Base-by-base conservation (phyloP, 768 basidiomycete genomes). In the Tylopilus sp. region DNA sequence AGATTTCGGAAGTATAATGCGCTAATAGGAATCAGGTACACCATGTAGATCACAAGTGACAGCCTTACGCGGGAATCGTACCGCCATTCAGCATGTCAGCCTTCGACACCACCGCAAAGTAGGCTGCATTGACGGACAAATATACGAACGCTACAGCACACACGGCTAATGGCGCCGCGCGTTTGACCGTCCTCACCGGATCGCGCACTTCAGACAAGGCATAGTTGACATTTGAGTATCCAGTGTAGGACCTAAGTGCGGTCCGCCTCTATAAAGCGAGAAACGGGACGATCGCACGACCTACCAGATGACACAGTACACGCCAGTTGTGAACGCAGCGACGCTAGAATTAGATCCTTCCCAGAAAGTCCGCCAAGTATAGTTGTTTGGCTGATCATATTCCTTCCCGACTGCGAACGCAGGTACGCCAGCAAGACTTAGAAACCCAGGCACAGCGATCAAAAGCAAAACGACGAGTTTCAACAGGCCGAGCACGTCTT, bases 1-100 rank as follows among this genome's bases (percentile, higher is more conserved):
- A 91, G 63, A 65, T 86, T 85, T 43, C 86, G 75, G 61, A 91
- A 90, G 68, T 86, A 89, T 28, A 88, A 63, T 0, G 86, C 85
- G 3, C 83, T 85, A 28, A 2, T 3, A 7, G 30, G 6, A 21
- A 50, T 53, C 1, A 50, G 53, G 30, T 17, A 6, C 42, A 6
- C 42, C 3, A 36, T 43, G n/a, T n/a, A 18, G 35, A 30, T 17
- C 2, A 26, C 2, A 4, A 28, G 17, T 20, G 30, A 47, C 13
- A 11, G 4, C 69, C 82, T 60, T 57, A 84, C 84, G 85, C 88
- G n/a, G 85, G 79, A 44, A 87, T 82, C 18, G 79, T 73, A 3
- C 79, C 75, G 35, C 85, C 82, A 18, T 68, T 71, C 1, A 86
- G 63, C 38, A 91, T 88, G 53, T 88, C 85, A 6, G 72, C 69